A percentile compares a stretch with the other conserved stretches of the same genome.
Evolutionary conservation across 2,329 filamentous ascomycete species (phyloP).

Genomic region (Zalaria obscura): DNA sequence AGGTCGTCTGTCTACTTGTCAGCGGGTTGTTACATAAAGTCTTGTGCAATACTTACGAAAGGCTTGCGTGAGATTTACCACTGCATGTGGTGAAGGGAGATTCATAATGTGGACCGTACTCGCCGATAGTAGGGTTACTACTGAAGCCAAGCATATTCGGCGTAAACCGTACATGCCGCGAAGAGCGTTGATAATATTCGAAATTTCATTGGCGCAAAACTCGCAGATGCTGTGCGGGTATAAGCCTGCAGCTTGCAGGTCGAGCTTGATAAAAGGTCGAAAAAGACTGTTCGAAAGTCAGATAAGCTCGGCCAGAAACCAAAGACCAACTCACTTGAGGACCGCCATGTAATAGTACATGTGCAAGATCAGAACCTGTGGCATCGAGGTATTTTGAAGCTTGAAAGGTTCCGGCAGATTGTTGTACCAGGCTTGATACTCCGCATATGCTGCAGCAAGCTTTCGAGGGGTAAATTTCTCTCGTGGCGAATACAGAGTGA

Average conservation of each 20-base stretch:
- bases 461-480: conserved; percentile 49
- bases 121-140: conserved; percentile 26
- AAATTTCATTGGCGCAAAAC: conserved; percentile 30
- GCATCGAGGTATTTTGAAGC: conserved; percentile 55
- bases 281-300: conserved; percentile 45
- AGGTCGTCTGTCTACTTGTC: conserved; percentile 16
- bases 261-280: conserved; percentile 55
- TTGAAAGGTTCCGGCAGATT: conserved; percentile 49
- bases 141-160: conserved; percentile 23
- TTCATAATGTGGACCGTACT: conserved; percentile 31
- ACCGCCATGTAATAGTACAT: conserved; percentile 22
- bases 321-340: conserved; percentile 58
- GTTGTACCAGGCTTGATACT: conserved; percentile 60
- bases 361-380: conserved; percentile 53
- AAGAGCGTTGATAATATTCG: conserved; percentile 26
- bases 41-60: conserved; percentile 11
- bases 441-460: conserved; percentile 49
- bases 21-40: too few relatives aligned
- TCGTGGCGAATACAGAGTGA: conserved; percentile 58
- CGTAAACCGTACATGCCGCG: conserved; percentile 29
- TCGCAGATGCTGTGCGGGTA: conserved; percentile 52
- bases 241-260: conserved; percentile 41
- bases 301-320: conserved; percentile 33
- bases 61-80: conserved; percentile 24
- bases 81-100: conserved; percentile 22